Evolutionary conservation across 2,329 filamentous ascomycete species (phyloP).

Genomic region (Monilinia vaccinii-corymbosi): DNA sequence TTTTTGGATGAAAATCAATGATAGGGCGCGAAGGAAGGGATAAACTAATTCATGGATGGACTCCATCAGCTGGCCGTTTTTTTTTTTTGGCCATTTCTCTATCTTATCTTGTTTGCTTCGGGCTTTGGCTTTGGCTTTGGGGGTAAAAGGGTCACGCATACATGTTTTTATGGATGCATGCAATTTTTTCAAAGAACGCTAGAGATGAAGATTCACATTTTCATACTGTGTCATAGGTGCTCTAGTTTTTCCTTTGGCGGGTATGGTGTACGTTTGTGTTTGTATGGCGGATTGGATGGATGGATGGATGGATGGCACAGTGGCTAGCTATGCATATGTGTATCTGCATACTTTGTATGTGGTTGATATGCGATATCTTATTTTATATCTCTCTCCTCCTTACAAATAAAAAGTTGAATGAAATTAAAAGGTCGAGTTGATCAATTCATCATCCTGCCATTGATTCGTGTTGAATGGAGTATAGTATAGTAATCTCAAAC

Average conservation of each 20-base stretch:
- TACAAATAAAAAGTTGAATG: neutral
- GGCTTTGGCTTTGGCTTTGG: neutral
- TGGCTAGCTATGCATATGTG: neutral
- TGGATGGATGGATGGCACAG: neutral
- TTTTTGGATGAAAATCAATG: conserved; percentile 1
- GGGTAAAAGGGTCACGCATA: neutral
- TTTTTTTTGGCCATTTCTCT: conserved; percentile 6
- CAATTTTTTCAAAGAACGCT: conserved; percentile 1
- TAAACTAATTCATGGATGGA: conserved; percentile 5
- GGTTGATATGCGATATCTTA: neutral
- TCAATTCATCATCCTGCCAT: neutral
- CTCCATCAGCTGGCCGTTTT: conserved; percentile 4
- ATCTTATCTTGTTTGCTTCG: neutral
- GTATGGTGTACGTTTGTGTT: neutral
- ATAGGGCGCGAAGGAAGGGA: neutral
- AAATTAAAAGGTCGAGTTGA: neutral
- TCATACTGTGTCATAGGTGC: neutral
- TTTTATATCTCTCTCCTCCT: neutral
- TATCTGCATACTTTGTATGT: neutral
- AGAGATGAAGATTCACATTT: neutral
- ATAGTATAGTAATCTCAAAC: neutral
- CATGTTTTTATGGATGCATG: conserved; percentile 3
- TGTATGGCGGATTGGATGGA: neutral
- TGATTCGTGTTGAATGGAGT: neutral
- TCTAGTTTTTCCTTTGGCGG: neutral